phyloP scores from a whole-genome alignment of 495 filamentous ascomycete species.

The Aspergillus ellipticus region DNA sequence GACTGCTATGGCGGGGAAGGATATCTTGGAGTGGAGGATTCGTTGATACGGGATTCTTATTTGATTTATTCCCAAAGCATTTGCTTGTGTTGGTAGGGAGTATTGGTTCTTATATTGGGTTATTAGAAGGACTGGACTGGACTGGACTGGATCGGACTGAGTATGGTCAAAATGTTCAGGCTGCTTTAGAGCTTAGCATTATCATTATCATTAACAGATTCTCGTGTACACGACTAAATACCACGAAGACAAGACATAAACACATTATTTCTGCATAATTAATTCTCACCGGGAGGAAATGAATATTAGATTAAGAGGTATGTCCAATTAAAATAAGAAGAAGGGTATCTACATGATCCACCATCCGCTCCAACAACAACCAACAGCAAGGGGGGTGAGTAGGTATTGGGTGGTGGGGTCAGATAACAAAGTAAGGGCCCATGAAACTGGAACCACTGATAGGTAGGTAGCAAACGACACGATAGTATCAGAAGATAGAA shows the following conservation, averaged over 20 bases:
- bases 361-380: neutral
- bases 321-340: neutral
- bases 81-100: no score
- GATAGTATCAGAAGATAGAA: neutral
- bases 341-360: neutral
- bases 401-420: neutral
- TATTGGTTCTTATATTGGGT: no score
- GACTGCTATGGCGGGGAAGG: neutral
- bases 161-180: no score
- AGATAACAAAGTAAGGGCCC: neutral
- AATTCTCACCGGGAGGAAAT: no score
- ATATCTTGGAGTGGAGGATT: slow-evolving; percentile 12
- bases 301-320: neutral
- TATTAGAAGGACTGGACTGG: no score
- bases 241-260: neutral
- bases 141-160: no score
- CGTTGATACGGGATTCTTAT: neutral
- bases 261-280: neutral
- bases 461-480: neutral
- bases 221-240: no score
- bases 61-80: no score
- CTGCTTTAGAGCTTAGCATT: no score
- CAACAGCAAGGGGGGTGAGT: neutral
- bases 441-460: neutral
- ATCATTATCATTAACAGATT: no score